Conservation (phyloP, 2,329 filamentous ascomycete species). For the Byssoonygena ceratinophila region DNA sequence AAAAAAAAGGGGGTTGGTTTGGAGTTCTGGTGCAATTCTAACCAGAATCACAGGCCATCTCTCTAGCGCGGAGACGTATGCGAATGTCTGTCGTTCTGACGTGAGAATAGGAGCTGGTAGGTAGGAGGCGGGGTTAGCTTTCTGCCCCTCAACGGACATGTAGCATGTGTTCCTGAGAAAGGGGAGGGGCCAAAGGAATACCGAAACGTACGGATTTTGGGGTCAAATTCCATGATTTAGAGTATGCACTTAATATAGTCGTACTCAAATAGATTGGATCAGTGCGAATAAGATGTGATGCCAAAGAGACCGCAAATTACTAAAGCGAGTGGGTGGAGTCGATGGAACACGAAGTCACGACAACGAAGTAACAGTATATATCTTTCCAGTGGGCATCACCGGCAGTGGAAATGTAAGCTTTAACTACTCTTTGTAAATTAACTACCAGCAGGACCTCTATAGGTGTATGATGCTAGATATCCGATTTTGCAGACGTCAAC, state of each 20-base stretch:
- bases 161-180: no score
- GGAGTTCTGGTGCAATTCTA: no score
- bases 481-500: neutral
- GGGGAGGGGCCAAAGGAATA: neutral
- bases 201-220: slow-evolving; percentile 55
- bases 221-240: slow-evolving; percentile 58
- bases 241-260: neutral
- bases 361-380: neutral
- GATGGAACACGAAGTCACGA: neutral
- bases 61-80: slow-evolving; percentile 69
- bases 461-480: neutral
- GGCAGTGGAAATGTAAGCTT: neutral
- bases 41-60: slow-evolving; percentile 93
- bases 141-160: slow-evolving; percentile 15
- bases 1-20: no score
- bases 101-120: slow-evolving; percentile 62
- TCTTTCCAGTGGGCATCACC: neutral
- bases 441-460: neutral
- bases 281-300: neutral
- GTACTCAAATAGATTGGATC: neutral
- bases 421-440: neutral
- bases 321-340: neutral
- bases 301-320: neutral
- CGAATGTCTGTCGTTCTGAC: slow-evolving; percentile 75
- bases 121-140: slow-evolving; percentile 19